Base-by-base conservation (phyloP, 78 protist species). In the Trichosphaerium sp. region DNA sequence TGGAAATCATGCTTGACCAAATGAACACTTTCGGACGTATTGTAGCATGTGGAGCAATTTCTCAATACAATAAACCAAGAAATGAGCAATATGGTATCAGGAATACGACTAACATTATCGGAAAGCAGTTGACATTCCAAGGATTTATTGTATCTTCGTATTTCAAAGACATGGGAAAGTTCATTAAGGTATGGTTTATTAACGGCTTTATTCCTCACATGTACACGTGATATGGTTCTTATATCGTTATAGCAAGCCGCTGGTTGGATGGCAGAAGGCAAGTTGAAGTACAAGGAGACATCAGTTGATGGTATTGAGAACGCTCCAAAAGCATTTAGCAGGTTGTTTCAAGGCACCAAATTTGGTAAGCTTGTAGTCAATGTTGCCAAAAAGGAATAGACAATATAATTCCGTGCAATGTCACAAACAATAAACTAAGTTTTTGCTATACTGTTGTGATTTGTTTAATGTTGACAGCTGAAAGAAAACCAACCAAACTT, bases 31-130 rank as follows among this genome's bases (percentile, higher is more conserved):
- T 18, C 4, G 76, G 72, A 0, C 15, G 83, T 14, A 54, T 76
- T 26, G 74, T 65, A 34, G 26, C 69, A 1, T 82, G 88, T 54
- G 88, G 88, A 25, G 26, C 58, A 15, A 71, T 82, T 43, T 38
- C 62, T 2, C 44, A 15, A 29, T 82, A 82, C 61, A 77, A 76
- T 48, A 23, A 37, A 5, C 0, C 0, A 40, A 10, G 25, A 5
- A 18, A 38, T 34, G 28, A 63, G 39, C 7, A 64, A 63, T 1
- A 68, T 63, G 56, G 69, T 39, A 28, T 47, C 41, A 7, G 39
- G 39, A 59, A 59, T 43, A 32, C 44, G 8, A 11, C 34, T 6
- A 55, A 14, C 15, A 15, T 65, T 23, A 29, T 78, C 14, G 37
- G 29, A 43, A 75, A 78, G 31, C 18, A 48, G 1, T 5, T 78